phyloP scores from a whole-genome alignment of 441 rosid species.

The Metrosideros polymorpha region DNA sequence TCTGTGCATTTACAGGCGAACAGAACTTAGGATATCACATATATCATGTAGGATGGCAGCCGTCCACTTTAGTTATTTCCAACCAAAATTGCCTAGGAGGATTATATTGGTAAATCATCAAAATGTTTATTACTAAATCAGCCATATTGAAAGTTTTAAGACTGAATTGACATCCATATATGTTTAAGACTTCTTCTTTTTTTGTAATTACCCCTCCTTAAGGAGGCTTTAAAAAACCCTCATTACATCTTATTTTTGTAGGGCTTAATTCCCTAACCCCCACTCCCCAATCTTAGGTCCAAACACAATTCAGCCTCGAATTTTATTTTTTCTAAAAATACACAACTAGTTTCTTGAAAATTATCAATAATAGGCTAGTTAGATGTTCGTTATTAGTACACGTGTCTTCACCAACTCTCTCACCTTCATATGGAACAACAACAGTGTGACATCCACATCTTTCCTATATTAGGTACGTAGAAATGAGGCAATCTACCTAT shows the following conservation, averaged over 20 bases:
- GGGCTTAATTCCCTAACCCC: background rate
- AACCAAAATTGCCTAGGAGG: too few species aligned
- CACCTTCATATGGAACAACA: background rate
- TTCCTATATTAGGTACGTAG: too few species aligned
- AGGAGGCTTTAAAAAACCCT: background rate
- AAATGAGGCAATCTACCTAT: too few species aligned
- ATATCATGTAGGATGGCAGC: background rate
- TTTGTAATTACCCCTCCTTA: background rate
- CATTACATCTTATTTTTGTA: background rate
- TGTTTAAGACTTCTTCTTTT: accelerated
- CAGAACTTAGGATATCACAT: too few species aligned
- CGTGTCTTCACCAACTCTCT: background rate
- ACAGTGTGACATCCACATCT: too few species aligned
- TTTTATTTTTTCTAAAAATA: background rate
- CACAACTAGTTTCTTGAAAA: background rate
- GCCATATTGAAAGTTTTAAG: too few species aligned
- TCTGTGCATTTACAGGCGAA: too few species aligned
- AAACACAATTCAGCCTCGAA: background rate
- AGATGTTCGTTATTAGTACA: too few species aligned
- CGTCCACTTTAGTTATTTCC: too few species aligned
- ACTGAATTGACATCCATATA: background rate
- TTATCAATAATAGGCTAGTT: background rate
- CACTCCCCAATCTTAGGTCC: too few species aligned
- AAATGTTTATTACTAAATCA: too few species aligned
- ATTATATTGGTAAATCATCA: too few species aligned